Conservation (phyloP, 2,329 filamentous ascomycete genomes). For the Neofusicoccum cordaticola region DNA sequence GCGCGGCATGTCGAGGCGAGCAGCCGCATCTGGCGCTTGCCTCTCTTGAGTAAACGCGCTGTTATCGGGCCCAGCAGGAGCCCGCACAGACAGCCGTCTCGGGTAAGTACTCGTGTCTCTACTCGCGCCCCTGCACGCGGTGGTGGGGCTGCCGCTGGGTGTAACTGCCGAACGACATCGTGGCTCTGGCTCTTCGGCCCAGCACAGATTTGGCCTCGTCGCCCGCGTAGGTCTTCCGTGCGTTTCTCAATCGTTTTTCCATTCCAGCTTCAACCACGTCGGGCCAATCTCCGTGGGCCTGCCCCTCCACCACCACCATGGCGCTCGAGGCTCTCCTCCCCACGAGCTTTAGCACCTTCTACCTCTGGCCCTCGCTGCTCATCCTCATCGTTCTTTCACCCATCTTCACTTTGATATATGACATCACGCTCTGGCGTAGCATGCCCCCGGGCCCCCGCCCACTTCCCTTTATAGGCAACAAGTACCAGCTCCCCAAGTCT, state of each 20-base stretch:
- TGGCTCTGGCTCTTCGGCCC: background rate
- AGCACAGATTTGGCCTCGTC: background rate
- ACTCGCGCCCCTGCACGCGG: background rate
- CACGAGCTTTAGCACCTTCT: background rate
- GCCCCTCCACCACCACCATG: background rate
- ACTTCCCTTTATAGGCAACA: slow-evolving; percentile 45
- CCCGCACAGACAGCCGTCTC: background rate
- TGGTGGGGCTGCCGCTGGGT: background rate
- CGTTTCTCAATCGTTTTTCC: background rate
- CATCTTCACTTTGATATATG: slow-evolving; percentile 25
- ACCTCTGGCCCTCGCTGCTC: background rate
- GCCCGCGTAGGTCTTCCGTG: background rate
- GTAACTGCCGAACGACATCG: background rate
- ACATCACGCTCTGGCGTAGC: slow-evolving; percentile 33
- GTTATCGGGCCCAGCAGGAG: background rate
- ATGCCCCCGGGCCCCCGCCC: slow-evolving; percentile 50
- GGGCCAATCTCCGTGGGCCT: no score
- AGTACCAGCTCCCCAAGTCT: slow-evolving; percentile 29
- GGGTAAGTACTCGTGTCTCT: background rate
- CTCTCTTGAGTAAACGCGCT: background rate
- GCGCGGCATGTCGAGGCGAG: background rate
- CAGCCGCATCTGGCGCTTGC: background rate
- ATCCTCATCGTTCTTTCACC: background rate
- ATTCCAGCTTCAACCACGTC: no score
- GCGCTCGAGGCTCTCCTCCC: background rate